These are phyloP conservation scores for Pseudopyricularia javanii DNA, from an alignment of 2,329 filamentous ascomycete species.

Conservation along the genomic window DNA sequence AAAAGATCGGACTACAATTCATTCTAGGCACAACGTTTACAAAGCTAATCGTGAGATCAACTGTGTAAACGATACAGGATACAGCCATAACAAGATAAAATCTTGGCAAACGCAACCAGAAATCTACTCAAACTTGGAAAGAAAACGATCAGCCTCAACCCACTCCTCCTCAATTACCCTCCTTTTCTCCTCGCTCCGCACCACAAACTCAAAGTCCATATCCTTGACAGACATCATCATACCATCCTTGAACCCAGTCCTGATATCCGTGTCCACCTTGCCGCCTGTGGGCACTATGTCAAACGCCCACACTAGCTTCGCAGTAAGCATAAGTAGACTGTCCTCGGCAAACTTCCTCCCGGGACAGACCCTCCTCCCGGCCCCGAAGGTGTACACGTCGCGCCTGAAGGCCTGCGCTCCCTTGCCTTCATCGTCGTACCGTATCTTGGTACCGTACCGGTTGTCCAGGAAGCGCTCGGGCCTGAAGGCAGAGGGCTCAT, in stretches of 20 bases:
- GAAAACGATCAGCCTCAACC: background rate
- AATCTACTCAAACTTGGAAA: background rate
- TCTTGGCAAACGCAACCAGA: too few species aligned
- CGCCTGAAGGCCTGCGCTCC: background rate
- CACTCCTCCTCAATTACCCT: background rate
- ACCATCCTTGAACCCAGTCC: background rate
- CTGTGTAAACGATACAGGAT: too few species aligned
- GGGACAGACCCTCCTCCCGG: slow-evolving; percentile 25
- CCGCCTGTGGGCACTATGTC: slow-evolving; percentile 24
- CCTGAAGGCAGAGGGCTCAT: slow-evolving; percentile 10
- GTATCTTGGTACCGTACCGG: slow-evolving; percentile 4
- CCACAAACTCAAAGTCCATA: background rate
- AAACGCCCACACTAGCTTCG: slow-evolving; percentile 33
- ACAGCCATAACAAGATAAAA: too few species aligned
- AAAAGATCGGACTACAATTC: too few species aligned
- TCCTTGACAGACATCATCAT: background rate
- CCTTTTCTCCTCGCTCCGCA: background rate
- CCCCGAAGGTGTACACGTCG: slow-evolving; percentile 30
- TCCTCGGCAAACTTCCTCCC: slow-evolving; percentile 10
- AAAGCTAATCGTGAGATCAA: too few species aligned
- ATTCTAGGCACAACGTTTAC: too few species aligned
- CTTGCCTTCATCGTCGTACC: background rate
- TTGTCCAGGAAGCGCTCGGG: slow-evolving; percentile 9
- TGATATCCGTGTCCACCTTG: slow-evolving; percentile 5
- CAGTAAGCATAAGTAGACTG: slow-evolving; percentile 15